phyloP scores from a whole-genome alignment of 2,329 filamentous ascomycete species.

The Biscogniauxia marginata region DNA sequence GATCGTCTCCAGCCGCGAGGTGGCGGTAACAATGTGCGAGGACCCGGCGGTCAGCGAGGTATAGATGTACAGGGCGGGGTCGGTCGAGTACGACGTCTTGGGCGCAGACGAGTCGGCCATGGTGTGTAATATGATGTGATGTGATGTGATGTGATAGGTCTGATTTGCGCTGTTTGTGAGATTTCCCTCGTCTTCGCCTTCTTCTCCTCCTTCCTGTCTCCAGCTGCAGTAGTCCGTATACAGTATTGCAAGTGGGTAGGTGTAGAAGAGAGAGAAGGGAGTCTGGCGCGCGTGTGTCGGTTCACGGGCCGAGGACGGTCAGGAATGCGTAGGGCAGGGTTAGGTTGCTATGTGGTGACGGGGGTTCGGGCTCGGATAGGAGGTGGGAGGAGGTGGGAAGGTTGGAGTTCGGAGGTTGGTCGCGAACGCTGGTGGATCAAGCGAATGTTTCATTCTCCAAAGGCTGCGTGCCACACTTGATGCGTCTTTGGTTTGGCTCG shows the following conservation, averaged over 20 bases:
- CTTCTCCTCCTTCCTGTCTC: too few species aligned
- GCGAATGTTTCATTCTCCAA: neutral
- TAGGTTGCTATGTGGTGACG: too few species aligned
- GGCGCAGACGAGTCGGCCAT: constrained; percentile 21
- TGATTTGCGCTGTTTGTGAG: neutral
- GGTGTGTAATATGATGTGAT: too few species aligned
- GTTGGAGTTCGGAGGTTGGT: neutral
- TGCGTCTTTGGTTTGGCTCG: neutral
- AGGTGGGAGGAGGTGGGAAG: neutral
- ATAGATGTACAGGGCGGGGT: constrained; percentile 85
- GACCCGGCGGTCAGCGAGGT: constrained; percentile 94
- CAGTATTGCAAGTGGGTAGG: too few species aligned
- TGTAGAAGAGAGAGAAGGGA: too few species aligned
- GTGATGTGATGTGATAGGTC: neutral
- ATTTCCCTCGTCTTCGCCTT: too few species aligned
- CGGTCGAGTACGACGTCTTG: constrained; percentile 48
- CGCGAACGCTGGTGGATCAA: neutral
- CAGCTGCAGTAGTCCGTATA: too few species aligned
- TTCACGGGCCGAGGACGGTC: too few species aligned
- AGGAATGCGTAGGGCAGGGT: too few species aligned
- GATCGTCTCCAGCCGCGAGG: constrained; percentile 93
- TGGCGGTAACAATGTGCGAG: constrained; percentile 94
- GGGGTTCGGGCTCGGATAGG: too few species aligned
- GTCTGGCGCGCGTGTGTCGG: too few species aligned
- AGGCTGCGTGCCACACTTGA: neutral